Base-by-base conservation (phyloP, 495 filamentous ascomycete genomes). In the Letharia columbiana region DNA sequence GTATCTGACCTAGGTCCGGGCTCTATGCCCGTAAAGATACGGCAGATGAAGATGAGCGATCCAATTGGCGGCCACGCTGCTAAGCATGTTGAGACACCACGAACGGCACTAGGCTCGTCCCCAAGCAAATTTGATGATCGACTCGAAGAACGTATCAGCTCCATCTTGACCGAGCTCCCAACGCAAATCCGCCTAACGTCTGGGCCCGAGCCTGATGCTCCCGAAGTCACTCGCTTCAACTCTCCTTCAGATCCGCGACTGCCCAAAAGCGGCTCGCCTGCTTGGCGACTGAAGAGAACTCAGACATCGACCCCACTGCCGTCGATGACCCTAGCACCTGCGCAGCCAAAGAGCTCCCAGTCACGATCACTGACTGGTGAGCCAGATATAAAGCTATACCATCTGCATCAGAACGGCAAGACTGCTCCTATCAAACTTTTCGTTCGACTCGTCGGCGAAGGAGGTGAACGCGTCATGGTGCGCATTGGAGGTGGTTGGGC, bases 401-500 rank as follows among this genome's bases (percentile, higher is more conserved):
- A 98, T 76, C 84, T 98, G 33, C 89, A 90, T n/a, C 87, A 91
- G 44, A 82, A 85, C 50, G 89, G 87, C 41, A 90, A 90, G 56
- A 85, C 91, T 66, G 82, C 88, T 37, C 94, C 94, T 0, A 92
- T 94, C 68, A 97, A 96, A 74, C 83, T 98, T 3, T 94, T 93
- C 72, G 91, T 98, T 37, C 88, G 94, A 1, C 86, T 91, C 18
- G 91, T 98, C 2, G 94, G 94, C 45, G 91, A 95, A 74, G 81
- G 85, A 40, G 88, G 89, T n/a, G 91, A 96, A 74, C 85, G 94
- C 39, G 92, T 98, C 56, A 97, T 98, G 92, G 95, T 97, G 12
- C 88, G 94, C 64, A 91, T 98, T 31, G 94, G 94, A 20, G 94
- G 94, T 66, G 94, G 94, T 45, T 98, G 94, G 94, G 90, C 91